Conservation (phyloP, 495 filamentous ascomycete species). For the Cairneyella variabilis region DNA sequence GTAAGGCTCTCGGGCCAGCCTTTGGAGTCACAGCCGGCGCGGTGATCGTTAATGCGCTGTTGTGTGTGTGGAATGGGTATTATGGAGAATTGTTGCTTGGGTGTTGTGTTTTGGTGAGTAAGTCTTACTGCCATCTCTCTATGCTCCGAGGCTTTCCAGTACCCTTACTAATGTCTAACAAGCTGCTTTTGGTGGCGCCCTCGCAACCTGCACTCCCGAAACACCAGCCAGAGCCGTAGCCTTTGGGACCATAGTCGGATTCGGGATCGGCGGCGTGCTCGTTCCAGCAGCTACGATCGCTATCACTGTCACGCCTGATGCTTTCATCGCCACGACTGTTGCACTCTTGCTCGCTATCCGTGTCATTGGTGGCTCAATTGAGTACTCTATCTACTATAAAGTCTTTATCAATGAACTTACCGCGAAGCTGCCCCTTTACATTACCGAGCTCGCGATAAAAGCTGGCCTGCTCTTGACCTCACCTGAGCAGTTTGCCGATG, state of each 20-base stretch:
- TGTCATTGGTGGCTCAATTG: constrained; percentile 29
- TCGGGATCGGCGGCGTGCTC: constrained; percentile 32
- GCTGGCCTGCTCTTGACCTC: constrained; percentile 3
- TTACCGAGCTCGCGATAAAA: constrained; percentile 10
- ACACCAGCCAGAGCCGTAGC: constrained; percentile 25
- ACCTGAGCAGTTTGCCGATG: not conserved
- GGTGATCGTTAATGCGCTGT: constrained; percentile 21
- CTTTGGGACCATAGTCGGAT: constrained; percentile 24
- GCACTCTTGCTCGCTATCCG: constrained; percentile 28
- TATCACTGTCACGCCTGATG: constrained; percentile 29
- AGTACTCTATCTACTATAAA: constrained; percentile 32
- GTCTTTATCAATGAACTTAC: constrained; percentile 20
- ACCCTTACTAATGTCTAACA: not conserved
- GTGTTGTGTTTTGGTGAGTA: constrained; percentile 17
- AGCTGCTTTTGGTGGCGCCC: constrained; percentile 25
- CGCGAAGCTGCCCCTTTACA: constrained; percentile 16
- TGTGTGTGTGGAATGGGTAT: constrained; percentile 24
- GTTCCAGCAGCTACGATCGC: constrained; percentile 28
- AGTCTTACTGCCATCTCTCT: not conserved
- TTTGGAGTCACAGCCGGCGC: constrained; percentile 28
- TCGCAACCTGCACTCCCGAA: constrained; percentile 19
- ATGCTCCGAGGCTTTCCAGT: not conserved
- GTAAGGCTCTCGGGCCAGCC: constrained; percentile 26
- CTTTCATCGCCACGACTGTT: constrained; percentile 29
- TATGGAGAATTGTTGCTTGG: constrained; percentile 25